Base-by-base conservation (phyloP, 768 basidiomycete species). In the Termitomyces sp. region DNA sequence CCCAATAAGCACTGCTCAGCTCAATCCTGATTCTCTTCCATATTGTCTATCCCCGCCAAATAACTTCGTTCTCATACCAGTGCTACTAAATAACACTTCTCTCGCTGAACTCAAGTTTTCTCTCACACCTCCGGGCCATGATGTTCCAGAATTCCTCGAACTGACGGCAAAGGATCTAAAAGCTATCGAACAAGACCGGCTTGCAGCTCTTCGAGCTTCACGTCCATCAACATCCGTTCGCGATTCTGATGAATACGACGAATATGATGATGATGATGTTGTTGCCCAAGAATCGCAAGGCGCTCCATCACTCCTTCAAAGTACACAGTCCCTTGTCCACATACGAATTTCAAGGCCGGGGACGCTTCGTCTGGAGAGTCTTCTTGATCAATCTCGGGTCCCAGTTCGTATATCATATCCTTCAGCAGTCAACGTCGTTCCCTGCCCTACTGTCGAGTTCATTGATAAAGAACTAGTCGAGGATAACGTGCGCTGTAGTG, bases 41-140 rank as follows among this genome's bases (percentile, higher is more conserved):
- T 94, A 87, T 68, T 96, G 93, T 64, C 76, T 95, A 20, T 76
- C 87, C 1, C 67, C 76, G 20, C 72, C 76, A 10, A 71, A 73
- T 7, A 76, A 78, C 53, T 74, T 75, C 44, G 81, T 90, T 31
- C 80, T 92, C 53, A 74, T 97, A 47, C 95, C 95, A 1, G 72
- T 97, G 34, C 78, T 95, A 46, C 80, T 97, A 69, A 97, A 98
- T 74, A 95, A 96, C 71, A 94, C 95, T 9, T 79, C 78, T n/a
- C 81, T 92, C 4, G 76, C 78, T 13, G 78, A 79, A 53, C 72
- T 97, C 51, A 81, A 78, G 56, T 97, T 95, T 67, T 86, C 86
- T 4, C 69, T 94, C 8, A 80, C 84, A 1, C 84, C 90, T 1
- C 78, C 94, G 26, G 85, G 75, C 61, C 64, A 79, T 69, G 67